phyloP scores from a whole-genome alignment of 176 grass and related monocot species.

The Elymus sibiricus region DNA sequence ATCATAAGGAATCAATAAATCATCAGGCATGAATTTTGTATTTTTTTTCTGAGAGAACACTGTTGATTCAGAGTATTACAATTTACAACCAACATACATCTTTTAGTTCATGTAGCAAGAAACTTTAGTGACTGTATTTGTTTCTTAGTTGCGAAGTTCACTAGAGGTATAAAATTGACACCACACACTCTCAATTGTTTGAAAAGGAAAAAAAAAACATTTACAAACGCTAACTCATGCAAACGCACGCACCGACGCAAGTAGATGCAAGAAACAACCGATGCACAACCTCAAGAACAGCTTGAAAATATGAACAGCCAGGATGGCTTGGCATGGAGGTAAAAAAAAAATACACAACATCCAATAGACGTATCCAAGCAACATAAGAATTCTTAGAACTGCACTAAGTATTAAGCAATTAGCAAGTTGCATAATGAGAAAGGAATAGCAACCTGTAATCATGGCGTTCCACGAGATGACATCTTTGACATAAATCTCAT shows the following conservation, averaged over 20 bases:
- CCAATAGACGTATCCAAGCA: not conserved
- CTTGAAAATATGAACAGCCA: not conserved
- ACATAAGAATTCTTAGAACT: not conserved
- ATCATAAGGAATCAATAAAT: not conserved
- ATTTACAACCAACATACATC: not conserved
- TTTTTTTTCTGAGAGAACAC: not conserved
- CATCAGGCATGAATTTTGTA: not conserved
- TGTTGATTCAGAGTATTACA: not conserved
- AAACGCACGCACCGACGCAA: not conserved
- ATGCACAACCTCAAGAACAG: not conserved
- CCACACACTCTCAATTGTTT: not conserved
- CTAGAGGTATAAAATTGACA: not conserved
- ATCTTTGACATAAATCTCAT: constrained; percentile 67
- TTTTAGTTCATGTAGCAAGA: not conserved
- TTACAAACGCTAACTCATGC: not conserved
- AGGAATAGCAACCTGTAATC: constrained; percentile 21
- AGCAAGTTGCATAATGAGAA: not conserved
- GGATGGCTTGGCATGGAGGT: not conserved
- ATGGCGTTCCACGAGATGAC: constrained; percentile 86
- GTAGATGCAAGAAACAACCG: not conserved
- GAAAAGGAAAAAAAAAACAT: not conserved
- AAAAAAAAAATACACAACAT: not conserved
- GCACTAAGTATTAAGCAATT: not conserved
- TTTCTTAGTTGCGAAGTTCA: not conserved
- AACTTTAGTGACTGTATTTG: not conserved